Evolutionary conservation across 75 land plant genomes (phyloP).

Genomic region (Pinus taeda): DNA sequence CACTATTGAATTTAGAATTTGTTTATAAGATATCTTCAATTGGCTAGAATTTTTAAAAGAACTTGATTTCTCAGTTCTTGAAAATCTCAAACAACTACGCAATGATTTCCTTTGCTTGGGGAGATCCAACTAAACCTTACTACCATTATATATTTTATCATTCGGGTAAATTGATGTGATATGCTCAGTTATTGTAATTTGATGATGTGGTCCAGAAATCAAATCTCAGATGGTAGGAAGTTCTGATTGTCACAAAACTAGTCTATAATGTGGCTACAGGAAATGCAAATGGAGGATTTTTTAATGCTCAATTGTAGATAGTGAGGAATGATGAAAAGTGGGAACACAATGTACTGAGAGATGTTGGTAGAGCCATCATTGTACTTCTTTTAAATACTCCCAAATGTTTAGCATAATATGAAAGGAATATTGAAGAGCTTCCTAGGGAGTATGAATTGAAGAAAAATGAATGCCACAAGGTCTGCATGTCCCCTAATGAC

Average conservation of each 20-base stretch:
- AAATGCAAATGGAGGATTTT: not conserved
- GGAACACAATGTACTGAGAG: not conserved
- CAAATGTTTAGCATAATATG: constrained; percentile 43
- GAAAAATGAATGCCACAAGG: constrained; percentile 77
- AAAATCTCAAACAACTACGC: too few species aligned
- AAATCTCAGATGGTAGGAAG: not conserved
- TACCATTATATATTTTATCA: too few species aligned
- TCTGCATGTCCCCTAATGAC: constrained; percentile 77
- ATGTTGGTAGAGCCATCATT: not conserved
- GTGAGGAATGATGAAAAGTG: not conserved
- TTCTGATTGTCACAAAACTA: not conserved
- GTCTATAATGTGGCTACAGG: not conserved
- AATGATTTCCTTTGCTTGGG: not conserved
- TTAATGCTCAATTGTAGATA: not conserved
- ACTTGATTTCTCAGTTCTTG: too few species aligned
- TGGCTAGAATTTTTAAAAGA: too few species aligned
- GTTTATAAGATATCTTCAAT: too few species aligned
- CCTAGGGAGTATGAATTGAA: constrained; percentile 25
- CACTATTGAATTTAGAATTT: too few species aligned
- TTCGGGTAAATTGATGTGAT: too few species aligned
- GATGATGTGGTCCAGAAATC: not conserved
- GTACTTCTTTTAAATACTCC: not conserved
- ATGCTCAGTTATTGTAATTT: not conserved
- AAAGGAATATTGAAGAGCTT: constrained; percentile 70
- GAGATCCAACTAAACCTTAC: too few species aligned